Evolutionary conservation across 2,329 filamentous ascomycete species (phyloP).

Genomic region (Diaporthe batatas): DNA sequence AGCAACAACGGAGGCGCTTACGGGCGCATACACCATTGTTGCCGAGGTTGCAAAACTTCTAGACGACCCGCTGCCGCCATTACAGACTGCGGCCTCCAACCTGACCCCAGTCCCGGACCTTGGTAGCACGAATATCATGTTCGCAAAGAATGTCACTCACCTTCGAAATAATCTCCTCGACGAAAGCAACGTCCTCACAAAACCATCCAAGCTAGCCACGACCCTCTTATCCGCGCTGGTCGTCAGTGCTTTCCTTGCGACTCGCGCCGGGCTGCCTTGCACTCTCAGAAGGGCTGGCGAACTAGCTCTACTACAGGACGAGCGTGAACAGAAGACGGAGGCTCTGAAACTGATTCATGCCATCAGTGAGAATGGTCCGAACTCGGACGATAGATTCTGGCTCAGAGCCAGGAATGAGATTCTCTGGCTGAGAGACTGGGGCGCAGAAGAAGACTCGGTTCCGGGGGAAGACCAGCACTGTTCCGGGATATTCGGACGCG

Average conservation of each 20-base stretch:
- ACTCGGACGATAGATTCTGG: conserved; percentile 75
- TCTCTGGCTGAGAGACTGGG: conserved; percentile 82
- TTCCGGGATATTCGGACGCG: conserved; percentile 69
- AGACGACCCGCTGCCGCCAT: conserved; percentile 67
- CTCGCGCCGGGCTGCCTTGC: conserved; percentile 62
- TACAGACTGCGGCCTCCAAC: conserved; percentile 62
- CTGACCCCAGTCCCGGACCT: conserved; percentile 57
- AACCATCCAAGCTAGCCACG: conserved; percentile 67
- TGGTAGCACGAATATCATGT: conserved; percentile 52
- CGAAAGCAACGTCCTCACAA: conserved; percentile 74
- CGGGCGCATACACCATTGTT: conserved; percentile 71
- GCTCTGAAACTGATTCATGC: conserved; percentile 70
- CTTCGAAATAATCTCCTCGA: conserved; percentile 68
- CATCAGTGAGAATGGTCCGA: conserved; percentile 63
- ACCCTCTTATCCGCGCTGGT: conserved; percentile 74
- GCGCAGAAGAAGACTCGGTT: conserved; percentile 60
- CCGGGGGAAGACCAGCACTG: conserved; percentile 48
- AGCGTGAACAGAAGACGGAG: conserved; percentile 73
- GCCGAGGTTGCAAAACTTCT: conserved; percentile 71
- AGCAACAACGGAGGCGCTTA: conserved; percentile 68
- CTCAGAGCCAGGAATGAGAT: conserved; percentile 71
- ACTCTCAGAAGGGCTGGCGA: conserved; percentile 70
- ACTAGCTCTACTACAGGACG: conserved; percentile 73
- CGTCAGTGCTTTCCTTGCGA: conserved; percentile 70
- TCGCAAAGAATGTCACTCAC: conserved; percentile 56